phyloP scores from a whole-genome alignment of 331 rosid genomes.

The Malus hybrid region DNA sequence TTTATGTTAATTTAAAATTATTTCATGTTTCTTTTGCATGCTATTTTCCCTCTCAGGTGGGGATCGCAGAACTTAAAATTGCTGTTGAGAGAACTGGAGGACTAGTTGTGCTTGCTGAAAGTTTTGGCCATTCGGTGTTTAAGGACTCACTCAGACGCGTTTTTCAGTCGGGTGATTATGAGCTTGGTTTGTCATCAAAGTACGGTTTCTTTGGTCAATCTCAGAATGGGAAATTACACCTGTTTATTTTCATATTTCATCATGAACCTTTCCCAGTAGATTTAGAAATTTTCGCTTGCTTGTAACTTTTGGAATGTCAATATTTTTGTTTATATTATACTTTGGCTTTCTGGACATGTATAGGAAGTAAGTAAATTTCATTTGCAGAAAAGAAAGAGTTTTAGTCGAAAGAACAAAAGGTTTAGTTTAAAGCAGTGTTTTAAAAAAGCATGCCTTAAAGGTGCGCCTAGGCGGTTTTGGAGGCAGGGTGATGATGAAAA shows the following conservation, averaged over 20 bases:
- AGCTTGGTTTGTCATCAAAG: conserved; percentile 93
- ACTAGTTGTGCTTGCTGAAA: conserved; percentile 91
- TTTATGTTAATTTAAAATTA: conserved; percentile 5
- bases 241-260: not conserved
- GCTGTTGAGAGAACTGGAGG: conserved; percentile 96
- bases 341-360: not conserved
- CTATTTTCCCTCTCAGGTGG: conserved; percentile 50
- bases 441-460: no score
- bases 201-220: conserved; percentile 32
- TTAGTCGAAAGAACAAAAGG: not conserved
- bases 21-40: conserved; percentile 3
- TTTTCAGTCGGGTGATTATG: conserved; percentile 66
- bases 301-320: not conserved
- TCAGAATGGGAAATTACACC: not conserved
- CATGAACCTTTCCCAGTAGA: not conserved
- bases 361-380: not conserved
- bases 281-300: not conserved
- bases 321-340: not conserved
- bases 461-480: no score
- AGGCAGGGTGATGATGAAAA: no score
- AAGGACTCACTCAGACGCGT: conserved; percentile 80
- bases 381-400: not conserved
- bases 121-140: conserved; percentile 92
- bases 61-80: conserved; percentile 93
- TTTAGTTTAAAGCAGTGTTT: not conserved